phyloP scores from a whole-genome alignment of 2,329 filamentous ascomycete species.

The Colletotrichum coccodes region DNA sequence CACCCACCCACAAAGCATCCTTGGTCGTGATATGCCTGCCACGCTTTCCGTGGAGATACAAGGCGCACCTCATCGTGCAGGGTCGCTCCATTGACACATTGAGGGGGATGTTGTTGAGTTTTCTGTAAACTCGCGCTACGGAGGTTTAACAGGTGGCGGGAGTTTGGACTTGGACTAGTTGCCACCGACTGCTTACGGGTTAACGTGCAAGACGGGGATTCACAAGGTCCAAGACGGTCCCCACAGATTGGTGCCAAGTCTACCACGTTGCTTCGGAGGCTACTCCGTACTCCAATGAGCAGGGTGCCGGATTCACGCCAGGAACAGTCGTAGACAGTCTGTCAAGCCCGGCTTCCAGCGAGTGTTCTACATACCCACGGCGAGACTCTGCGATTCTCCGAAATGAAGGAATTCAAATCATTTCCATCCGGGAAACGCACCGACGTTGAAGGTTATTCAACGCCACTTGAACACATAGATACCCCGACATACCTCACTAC shows the following conservation, averaged over 20 bases:
- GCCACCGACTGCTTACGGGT: not conserved
- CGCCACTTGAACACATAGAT: no score
- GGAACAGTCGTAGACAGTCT: not conserved
- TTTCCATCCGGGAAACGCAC: no score
- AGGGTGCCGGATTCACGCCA: not conserved
- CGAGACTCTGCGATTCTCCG: no score
- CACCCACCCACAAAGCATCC: not conserved
- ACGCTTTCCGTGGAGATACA: not conserved
- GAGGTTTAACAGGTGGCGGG: conserved; percentile 10
- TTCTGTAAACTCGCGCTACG: conserved; percentile 1
- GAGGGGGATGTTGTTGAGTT: not conserved
- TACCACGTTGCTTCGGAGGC: not conserved
- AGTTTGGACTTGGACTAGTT: not conserved
- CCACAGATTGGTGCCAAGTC: not conserved
- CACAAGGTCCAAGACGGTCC: not conserved
- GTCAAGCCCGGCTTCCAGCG: no score
- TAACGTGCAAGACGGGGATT: not conserved
- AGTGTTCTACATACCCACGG: not conserved
- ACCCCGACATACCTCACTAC: no score
- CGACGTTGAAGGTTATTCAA: no score
- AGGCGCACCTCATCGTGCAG: not conserved
- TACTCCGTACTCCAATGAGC: not conserved
- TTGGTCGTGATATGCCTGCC: not conserved
- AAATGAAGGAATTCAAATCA: no score
- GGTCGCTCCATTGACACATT: not conserved